Percentiles rank a stretch among this genome's conserved stretches.
Evolutionary conservation across 257 asterid species (phyloP).

Genomic region (Ajuga chamaepitys): DNA sequence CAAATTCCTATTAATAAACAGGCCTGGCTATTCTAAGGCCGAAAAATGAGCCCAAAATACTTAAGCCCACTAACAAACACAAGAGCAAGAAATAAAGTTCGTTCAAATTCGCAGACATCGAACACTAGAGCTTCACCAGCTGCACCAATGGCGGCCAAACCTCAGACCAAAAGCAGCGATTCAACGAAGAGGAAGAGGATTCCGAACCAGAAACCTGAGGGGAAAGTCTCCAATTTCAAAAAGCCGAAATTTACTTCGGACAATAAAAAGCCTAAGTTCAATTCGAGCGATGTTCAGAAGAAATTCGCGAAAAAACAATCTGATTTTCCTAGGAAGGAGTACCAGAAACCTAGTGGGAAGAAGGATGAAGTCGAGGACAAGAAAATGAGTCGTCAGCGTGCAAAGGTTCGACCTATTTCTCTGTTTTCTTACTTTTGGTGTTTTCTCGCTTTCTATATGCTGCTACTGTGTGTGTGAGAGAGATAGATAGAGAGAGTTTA

Average conservation of each 20-base stretch:
- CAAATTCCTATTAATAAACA: too few species aligned
- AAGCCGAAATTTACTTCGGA: constrained; percentile 29
- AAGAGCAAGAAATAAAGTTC: neutral
- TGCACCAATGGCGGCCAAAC: constrained; percentile 58
- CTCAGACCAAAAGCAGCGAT: constrained; percentile 29
- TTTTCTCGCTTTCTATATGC: neutral
- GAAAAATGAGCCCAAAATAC: too few species aligned
- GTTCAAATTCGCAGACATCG: constrained; percentile 5
- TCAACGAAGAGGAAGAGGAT: constrained; percentile 57
- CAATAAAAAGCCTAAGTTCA: constrained; percentile 30
- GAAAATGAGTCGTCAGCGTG: constrained; percentile 45
- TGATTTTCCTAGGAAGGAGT: constrained; percentile 19
- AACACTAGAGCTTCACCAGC: constrained; percentile 7
- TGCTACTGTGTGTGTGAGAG: neutral
- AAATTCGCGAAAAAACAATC: constrained; percentile 32
- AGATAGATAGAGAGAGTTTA: too few species aligned
- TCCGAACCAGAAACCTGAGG: constrained; percentile 29
- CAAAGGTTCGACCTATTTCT: constrained; percentile 47
- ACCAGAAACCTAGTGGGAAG: constrained; percentile 20
- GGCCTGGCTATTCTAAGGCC: too few species aligned
- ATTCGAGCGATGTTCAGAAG: constrained; percentile 23
- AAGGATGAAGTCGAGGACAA: constrained; percentile 39
- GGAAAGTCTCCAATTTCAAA: constrained; percentile 18
- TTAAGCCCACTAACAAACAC: constrained; percentile 4
- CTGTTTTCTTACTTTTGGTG: neutral